Evolutionary conservation across 352 stramenopile genomes (phyloP), one percentile per base, ranked within the genome.

Genomic region (Pythium aristosporum): DNA sequence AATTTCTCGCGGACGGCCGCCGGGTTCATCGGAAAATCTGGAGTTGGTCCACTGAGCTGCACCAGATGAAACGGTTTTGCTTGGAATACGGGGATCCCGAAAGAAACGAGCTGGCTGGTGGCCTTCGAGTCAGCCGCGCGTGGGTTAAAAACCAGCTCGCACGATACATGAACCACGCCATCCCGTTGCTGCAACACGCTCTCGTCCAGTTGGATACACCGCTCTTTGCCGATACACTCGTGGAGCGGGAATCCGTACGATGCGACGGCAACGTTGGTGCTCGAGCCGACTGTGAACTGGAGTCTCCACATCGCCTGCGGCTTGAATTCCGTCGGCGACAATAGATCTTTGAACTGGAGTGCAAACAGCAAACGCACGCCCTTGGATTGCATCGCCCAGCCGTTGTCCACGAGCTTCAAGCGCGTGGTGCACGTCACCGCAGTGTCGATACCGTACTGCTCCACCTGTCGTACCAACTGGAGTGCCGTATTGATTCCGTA

Each of bases 401-500:
- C 65, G 1, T 34, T 16, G 2, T 63, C 36, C 1, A 57, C 47
- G 16, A 72, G 41, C 16, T 61, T 57, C 30, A 63, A 43, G 20
- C 60, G 10, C 11, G 67, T 3, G 6, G 25, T 30, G 20, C 65
- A 68, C 16, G 28, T 42, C 28, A 60, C 37, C 8, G 54, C 12
- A 30, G 20, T 56, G 15, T 51, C 41, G 32, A 63, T 34, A 13
- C 63, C 64, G 3, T 49, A 57, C 1, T 47, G n/a, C 11, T 63
- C 21, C 10, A 70, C 48, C 28, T 67, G 50, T 15, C 60, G 69
- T 10, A 82, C 67, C 15, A 89, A 63, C 51, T 81, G 63, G 13
- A 88, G 70, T 16, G 72, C 76, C 9, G 82, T 72, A 57, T 88
- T 63, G 11, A 87, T 50, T 2, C 57, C 68, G 30, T 68, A 68